Evolutionary conservation across 192 early-diverging fungal species (phyloP).

Genomic region (Backusella macrospora): DNA sequence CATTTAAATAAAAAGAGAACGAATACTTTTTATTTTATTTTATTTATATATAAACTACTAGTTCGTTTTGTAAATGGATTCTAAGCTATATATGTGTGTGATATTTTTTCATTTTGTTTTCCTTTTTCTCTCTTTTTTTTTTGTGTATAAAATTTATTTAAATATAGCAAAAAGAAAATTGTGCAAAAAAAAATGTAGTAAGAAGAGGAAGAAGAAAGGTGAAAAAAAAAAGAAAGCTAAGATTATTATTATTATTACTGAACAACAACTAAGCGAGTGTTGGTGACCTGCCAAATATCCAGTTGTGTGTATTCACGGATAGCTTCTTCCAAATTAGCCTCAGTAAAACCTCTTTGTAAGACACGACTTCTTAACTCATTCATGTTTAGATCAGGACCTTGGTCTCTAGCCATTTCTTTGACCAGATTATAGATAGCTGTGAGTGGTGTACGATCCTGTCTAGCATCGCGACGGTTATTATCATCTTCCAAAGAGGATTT

Average conservation of each 20-base stretch:
- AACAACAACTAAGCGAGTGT: slow-evolving; percentile 47
- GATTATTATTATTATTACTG: slow-evolving; percentile 18
- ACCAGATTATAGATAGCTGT: slow-evolving; percentile 80
- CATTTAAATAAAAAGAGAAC: background rate
- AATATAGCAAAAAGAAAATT: slow-evolving; percentile 8
- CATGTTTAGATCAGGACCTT: slow-evolving; percentile 58
- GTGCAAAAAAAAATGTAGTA: slow-evolving; percentile 2
- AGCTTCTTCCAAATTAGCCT: slow-evolving; percentile 75
- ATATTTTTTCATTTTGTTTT: background rate
- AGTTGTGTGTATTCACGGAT: slow-evolving; percentile 74
- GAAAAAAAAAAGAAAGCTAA: background rate
- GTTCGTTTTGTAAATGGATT: background rate
- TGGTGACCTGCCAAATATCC: slow-evolving; percentile 70
- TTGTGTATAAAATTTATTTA: slow-evolving; percentile 11
- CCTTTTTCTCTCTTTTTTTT: background rate
- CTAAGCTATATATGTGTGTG: slow-evolving; percentile 11
- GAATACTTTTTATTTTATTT: background rate
- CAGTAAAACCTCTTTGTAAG: slow-evolving; percentile 75
- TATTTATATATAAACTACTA: background rate
- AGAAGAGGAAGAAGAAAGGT: background rate
- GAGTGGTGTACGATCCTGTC: slow-evolving; percentile 53
- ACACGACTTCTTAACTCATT: slow-evolving; percentile 69
- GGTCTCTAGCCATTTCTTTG: slow-evolving; percentile 68
- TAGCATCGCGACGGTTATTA: slow-evolving; percentile 37
- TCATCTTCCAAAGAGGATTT: slow-evolving; percentile 81